Percentiles rank a stretch among this genome's conserved stretches.
phyloP scores from a whole-genome alignment of 805 yeast genomes.

The Sugiyamaella boreocaroliniensis region DNA sequence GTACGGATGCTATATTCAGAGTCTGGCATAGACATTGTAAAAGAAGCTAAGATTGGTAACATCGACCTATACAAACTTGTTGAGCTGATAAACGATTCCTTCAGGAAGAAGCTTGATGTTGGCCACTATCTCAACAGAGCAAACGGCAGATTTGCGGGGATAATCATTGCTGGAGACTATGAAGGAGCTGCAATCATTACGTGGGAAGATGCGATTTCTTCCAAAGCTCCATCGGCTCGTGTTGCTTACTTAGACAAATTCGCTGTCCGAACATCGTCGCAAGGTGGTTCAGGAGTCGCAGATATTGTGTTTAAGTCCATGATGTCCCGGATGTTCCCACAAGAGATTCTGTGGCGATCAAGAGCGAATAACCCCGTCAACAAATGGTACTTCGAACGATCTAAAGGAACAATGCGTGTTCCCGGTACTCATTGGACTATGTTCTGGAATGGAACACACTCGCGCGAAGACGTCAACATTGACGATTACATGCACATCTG shows the following conservation, averaged over 20 bases:
- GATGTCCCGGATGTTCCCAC: slow-evolving; percentile 54
- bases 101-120: slow-evolving; percentile 59
- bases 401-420: slow-evolving; percentile 58
- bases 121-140: slow-evolving; percentile 63
- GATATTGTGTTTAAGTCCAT: slow-evolving; percentile 85
- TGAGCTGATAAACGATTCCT: slow-evolving; percentile 68
- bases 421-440: slow-evolving; percentile 36
- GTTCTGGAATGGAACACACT: slow-evolving; percentile 38
- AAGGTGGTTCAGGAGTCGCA: slow-evolving; percentile 90
- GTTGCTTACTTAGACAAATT: slow-evolving; percentile 88
- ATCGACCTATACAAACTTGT: slow-evolving; percentile 55
- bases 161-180: slow-evolving; percentile 86
- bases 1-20: slow-evolving; percentile 38
- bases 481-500: slow-evolving; percentile 49
- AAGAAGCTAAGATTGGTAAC: slow-evolving; percentile 33
- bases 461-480: slow-evolving; percentile 33
- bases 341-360: slow-evolving; percentile 86
- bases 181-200: slow-evolving; percentile 94
- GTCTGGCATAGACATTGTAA: slow-evolving; percentile 37
- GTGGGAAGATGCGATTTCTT: slow-evolving; percentile 45
- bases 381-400: slow-evolving; percentile 95
- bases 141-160: slow-evolving; percentile 58
- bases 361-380: slow-evolving; percentile 82
- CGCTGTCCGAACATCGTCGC: slow-evolving; percentile 76
- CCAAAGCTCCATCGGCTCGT: slow-evolving; percentile 9